These are phyloP conservation scores for Bipolaris cookei DNA, from an alignment of 2,329 filamentous ascomycete species.

Conservation along the genomic window DNA sequence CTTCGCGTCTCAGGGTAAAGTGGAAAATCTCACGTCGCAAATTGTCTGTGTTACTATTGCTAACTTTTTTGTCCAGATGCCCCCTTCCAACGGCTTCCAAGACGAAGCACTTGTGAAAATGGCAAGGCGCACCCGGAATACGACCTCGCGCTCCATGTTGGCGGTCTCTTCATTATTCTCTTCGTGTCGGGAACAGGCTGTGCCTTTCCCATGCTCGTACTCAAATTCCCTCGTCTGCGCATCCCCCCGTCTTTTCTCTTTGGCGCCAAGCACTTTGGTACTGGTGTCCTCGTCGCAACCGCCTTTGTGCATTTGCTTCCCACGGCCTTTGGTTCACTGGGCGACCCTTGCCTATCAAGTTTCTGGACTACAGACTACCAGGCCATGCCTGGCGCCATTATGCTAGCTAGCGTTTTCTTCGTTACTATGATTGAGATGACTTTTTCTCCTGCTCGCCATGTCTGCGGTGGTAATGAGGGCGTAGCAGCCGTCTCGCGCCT, in stretches of 20 bases:
- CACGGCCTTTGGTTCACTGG: constrained; percentile 60
- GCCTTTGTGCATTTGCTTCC: constrained; percentile 78
- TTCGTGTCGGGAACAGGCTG: constrained; percentile 56
- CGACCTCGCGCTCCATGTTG: constrained; percentile 39
- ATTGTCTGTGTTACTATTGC: too few species aligned
- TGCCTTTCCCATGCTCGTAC: constrained; percentile 66
- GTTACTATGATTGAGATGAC: constrained; percentile 68
- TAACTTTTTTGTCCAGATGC: constrained; percentile 5
- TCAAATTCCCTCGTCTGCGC: constrained; percentile 64
- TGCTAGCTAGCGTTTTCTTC: constrained; percentile 65
- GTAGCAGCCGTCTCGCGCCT: constrained; percentile 29
- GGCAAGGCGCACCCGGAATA: constrained; percentile 35
- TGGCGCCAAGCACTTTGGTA: constrained; percentile 65
- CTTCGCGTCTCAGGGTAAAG: constrained; percentile 20
- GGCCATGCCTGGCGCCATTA: constrained; percentile 67
- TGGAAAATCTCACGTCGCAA: background rate
- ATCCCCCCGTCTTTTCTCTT: constrained; percentile 66
- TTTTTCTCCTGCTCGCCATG: constrained; percentile 63
- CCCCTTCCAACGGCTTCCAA: constrained; percentile 22
- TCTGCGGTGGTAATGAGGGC: constrained; percentile 60
- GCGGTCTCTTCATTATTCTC: constrained; percentile 44
- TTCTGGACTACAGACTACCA: constrained; percentile 65
- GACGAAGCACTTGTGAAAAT: constrained; percentile 31
- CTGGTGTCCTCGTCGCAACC: constrained; percentile 81
- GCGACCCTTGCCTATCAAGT: constrained; percentile 59